Percentiles rank a stretch among this genome's conserved stretches.
Evolutionary conservation across 352 stramenopile species (phyloP).

Genomic region (Phytophthora citricola): DNA sequence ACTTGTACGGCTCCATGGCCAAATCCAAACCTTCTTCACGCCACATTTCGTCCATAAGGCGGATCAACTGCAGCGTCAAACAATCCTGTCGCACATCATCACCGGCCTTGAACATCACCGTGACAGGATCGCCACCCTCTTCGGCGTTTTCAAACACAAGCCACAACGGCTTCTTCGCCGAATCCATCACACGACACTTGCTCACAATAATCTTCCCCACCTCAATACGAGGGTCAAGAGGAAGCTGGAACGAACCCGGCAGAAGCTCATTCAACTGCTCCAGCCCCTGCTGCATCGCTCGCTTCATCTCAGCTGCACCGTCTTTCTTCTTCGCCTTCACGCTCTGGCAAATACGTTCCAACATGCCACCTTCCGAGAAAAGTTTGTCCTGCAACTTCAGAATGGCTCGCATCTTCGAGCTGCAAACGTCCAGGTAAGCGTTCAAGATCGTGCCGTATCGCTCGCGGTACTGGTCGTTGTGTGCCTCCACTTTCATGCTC

Average conservation of each 20-base stretch:
- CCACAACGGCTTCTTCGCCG: constrained; percentile 90
- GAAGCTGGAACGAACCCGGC: constrained; percentile 87
- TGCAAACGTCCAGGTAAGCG: constrained; percentile 86
- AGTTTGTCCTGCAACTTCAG: constrained; percentile 90
- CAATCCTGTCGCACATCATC: constrained; percentile 97
- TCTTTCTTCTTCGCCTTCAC: constrained; percentile 86
- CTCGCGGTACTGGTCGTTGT: constrained; percentile 82
- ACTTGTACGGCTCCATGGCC: constrained; percentile 91
- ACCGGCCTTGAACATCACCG: constrained; percentile 94
- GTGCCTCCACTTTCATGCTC: constrained; percentile 89
- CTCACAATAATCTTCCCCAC: constrained; percentile 85
- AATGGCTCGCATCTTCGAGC: constrained; percentile 92
- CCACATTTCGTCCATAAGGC: constrained; percentile 94
- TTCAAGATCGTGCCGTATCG: constrained; percentile 84
- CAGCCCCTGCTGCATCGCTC: constrained; percentile 78
- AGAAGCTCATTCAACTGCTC: constrained; percentile 82
- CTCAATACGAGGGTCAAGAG: constrained; percentile 84
- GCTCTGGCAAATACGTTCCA: constrained; percentile 81
- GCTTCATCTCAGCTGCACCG: constrained; percentile 80
- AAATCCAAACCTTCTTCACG: constrained; percentile 90
- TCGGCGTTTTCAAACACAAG: constrained; percentile 89
- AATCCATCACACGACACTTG: constrained; percentile 92
- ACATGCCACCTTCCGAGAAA: constrained; percentile 79
- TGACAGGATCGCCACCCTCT: constrained; percentile 77
- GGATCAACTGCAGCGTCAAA: constrained; percentile 91